Evolutionary conservation across 2,329 filamentous ascomycete genomes (phyloP).

Genomic region (Huntiella savannae): DNA sequence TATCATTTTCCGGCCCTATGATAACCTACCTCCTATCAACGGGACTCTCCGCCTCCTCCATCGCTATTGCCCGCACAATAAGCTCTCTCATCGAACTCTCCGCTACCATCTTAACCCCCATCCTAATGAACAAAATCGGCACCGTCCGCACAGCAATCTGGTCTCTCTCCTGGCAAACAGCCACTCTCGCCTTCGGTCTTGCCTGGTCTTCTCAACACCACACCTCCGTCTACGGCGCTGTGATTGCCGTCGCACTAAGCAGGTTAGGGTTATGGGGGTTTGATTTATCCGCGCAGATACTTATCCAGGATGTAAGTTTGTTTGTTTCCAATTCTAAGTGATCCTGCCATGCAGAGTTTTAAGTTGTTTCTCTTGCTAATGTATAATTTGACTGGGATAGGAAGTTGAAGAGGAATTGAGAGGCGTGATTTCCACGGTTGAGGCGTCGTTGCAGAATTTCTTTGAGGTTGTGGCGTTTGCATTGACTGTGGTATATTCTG

Average conservation of each 20-base stretch:
- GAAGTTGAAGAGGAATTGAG: slow-evolving; percentile 35
- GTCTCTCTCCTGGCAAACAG: slow-evolving; percentile 50
- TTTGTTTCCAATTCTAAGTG: not conserved
- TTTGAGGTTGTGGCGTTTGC: slow-evolving; percentile 52
- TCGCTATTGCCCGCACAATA: slow-evolving; percentile 33
- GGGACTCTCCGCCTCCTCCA: slow-evolving; percentile 30
- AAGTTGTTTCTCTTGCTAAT: not conserved
- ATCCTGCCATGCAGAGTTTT: no score
- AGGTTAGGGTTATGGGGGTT: slow-evolving; percentile 42
- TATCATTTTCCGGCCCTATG: slow-evolving; percentile 43
- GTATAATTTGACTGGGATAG: slow-evolving; percentile 17
- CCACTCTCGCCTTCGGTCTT: slow-evolving; percentile 29
- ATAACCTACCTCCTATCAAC: slow-evolving; percentile 40
- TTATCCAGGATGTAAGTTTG: slow-evolving; percentile 37
- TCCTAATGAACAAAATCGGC: slow-evolving; percentile 34
- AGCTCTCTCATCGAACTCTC: slow-evolving; percentile 37
- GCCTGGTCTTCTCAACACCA: slow-evolving; percentile 18
- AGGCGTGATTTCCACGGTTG: slow-evolving; percentile 50
- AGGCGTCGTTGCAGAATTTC: slow-evolving; percentile 47
- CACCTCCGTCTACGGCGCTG: slow-evolving; percentile 20
- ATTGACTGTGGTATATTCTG: slow-evolving; percentile 43
- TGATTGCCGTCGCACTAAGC: slow-evolving; percentile 32
- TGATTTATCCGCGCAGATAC: slow-evolving; percentile 38
- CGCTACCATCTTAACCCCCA: slow-evolving; percentile 41
- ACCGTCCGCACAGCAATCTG: slow-evolving; percentile 49